phyloP scores from a whole-genome alignment of 176 grass and related monocot species.

The Cymbopogon citratus region DNA sequence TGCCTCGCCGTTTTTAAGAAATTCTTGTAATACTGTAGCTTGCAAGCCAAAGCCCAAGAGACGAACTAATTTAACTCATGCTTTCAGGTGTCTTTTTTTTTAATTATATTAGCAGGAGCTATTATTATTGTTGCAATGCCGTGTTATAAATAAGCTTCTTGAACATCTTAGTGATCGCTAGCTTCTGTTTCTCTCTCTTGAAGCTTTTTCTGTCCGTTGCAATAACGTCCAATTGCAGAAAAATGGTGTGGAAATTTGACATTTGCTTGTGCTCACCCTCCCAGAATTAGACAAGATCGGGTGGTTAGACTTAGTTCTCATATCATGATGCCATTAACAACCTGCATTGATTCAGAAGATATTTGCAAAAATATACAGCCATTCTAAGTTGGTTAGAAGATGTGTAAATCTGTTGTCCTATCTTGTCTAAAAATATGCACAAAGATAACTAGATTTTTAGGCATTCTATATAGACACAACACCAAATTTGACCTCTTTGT shows the following conservation, averaged over 20 bases:
- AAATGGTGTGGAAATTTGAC: slow-evolving; percentile 9
- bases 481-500: slow-evolving; percentile 6
- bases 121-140: not conserved
- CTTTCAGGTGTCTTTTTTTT: not conserved
- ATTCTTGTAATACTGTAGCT: not conserved
- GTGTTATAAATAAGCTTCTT: slow-evolving; percentile 18
- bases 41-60: slow-evolving; percentile 20
- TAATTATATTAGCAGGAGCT: not conserved
- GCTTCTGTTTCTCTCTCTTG: not conserved
- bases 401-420: slow-evolving; percentile 26
- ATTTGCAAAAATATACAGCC: not conserved
- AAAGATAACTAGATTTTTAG: not conserved
- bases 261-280: not conserved
- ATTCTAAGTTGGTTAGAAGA: not conserved
- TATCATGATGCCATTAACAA: slow-evolving; percentile 25
- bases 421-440: slow-evolving; percentile 23
- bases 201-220: slow-evolving; percentile 14
- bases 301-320: slow-evolving; percentile 16
- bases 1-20: not conserved
- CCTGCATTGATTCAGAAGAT: not conserved
- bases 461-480: not conserved
- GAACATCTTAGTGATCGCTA: not conserved
- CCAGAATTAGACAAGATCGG: slow-evolving; percentile 20
- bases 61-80: not conserved
- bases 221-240: slow-evolving; percentile 16